Base-by-base conservation (phyloP, 2,329 filamentous ascomycete genomes). In the Phialophora verrucosa region DNA sequence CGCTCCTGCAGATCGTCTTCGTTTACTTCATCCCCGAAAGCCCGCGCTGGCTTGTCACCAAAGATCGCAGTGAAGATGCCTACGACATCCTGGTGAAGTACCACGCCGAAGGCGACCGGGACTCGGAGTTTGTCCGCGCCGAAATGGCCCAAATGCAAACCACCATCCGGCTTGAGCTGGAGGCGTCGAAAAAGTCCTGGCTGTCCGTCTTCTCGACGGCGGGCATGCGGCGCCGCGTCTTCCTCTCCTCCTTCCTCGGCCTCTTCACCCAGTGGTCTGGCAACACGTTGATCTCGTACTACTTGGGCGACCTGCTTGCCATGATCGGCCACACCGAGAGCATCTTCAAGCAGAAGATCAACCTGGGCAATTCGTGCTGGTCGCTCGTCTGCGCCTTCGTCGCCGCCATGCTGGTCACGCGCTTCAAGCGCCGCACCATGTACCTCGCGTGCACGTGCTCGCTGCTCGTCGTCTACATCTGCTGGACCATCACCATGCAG, bases 141-240 rank as follows among this genome's bases (percentile, higher is more conserved):
- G 87, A 90, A 72, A 84, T 88, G 72, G 82, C 82, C 0, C 85
- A 89, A 74, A 89, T 90, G 69, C 78, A 83, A 58, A 80, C 82
- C 3, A 85, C 86, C 0, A 83, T 88, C 71, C 80, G 81, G 32
- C 71, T 85, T 0, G 85, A 88, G 72, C 76, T 83, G 62, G 84
- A 88, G 67, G 76, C 81, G 54, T 82, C 84, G 59, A 71, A 66
- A 53, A 72, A 76, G 56, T 68, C 70, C 14, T 77, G 75, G 75
- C 54, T 58, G 35, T 73, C 75, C 51, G 71, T 77, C 69, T 70
- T 77, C 61, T 63, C 59, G 14, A 75, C 75, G 1, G 47, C 72
- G 0, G 75, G 75, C 29, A 77, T 76, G 73, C 75, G 75, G 38
- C 74, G 74, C 50, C 75, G 75, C 50, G 67, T 75, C 5, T 56